Base-by-base conservation (phyloP, 305 asterid species). In the Fraxinus xanthoxyloides region DNA sequence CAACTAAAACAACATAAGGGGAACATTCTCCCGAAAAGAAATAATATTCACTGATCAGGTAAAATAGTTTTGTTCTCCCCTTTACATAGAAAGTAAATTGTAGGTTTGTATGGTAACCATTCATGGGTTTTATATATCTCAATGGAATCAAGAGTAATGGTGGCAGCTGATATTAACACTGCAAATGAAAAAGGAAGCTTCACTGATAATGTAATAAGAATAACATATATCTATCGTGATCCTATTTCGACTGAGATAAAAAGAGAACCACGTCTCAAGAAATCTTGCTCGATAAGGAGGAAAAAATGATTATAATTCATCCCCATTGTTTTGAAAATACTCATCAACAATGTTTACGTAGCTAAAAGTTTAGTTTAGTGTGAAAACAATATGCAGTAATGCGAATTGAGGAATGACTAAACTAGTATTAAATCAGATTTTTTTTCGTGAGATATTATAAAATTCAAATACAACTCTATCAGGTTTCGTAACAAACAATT, bases 61-160 rank as follows among this genome's bases (percentile, higher is more conserved):
- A 95, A 75, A 73, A 76, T 40, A 26, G 90, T 90, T 87, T 59
- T 77, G 77, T 91, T 84, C 86, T 92, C 98, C 80, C 89, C 97
- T 78, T 90, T 94, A 81, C 99, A 95, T 17, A 77, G 86, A 67
- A 94, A 95, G 87, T 80, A 92, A 13, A 94, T 86, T 0, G 88
- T 85, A 3, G 97, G 97, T 78, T 90, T 86, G 21, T 89, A 36
- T 10, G 90, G 87, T 65, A 93, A 76, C 92, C 92, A 87, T 78
- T 92, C 97, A 51, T 95, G 98, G 6, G 91, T 91, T 65, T 77
- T 88, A 87, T 80, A 90, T 88, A 93, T 87, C 87, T 89, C 92
- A 4, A 95, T 91, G 21, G 98, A 90, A 84, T 88, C 92, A 26
- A 93, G 93, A 4, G 97, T 91, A 78, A 95, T 95, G 21, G 88